Evolutionary conservation across 164 flowering plant species (phyloP).

Genomic region (Vitis rotundifolia): DNA sequence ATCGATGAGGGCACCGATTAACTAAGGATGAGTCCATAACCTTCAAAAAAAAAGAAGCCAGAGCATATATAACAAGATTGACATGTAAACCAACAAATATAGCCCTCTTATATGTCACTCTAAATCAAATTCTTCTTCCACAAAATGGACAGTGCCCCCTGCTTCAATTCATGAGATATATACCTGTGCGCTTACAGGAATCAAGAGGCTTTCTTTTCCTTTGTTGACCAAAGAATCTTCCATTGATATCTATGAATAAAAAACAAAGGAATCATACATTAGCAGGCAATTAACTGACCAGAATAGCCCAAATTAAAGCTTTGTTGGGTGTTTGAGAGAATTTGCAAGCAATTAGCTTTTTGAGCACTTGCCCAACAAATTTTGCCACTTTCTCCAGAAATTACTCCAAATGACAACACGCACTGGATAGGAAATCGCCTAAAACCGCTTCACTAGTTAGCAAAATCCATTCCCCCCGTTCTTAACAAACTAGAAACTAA

Average conservation of each 20-base stretch:
- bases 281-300: too few relatives aligned
- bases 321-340: too few relatives aligned
- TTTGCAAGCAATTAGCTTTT: too few relatives aligned
- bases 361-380: too few relatives aligned
- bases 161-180: constrained; percentile 2
- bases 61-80: neutral
- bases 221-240: constrained; percentile 43
- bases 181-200: constrained; percentile 64
- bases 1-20: constrained; percentile 80
- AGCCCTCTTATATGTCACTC: too few relatives aligned
- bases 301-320: too few relatives aligned
- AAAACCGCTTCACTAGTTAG: too few relatives aligned
- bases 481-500: too few relatives aligned
- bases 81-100: neutral
- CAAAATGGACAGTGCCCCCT: neutral
- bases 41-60: constrained; percentile 29
- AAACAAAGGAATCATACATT: neutral
- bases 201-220: constrained; percentile 80
- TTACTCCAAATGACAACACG: too few relatives aligned
- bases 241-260: constrained; percentile 48
- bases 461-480: too few relatives aligned
- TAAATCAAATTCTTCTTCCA: neutral
- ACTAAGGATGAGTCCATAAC: constrained; percentile 47
- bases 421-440: too few relatives aligned
- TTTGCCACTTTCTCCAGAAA: too few relatives aligned